Base-by-base conservation (phyloP, 1,139 yeast species). In the Arxiozyma telluris region DNA sequence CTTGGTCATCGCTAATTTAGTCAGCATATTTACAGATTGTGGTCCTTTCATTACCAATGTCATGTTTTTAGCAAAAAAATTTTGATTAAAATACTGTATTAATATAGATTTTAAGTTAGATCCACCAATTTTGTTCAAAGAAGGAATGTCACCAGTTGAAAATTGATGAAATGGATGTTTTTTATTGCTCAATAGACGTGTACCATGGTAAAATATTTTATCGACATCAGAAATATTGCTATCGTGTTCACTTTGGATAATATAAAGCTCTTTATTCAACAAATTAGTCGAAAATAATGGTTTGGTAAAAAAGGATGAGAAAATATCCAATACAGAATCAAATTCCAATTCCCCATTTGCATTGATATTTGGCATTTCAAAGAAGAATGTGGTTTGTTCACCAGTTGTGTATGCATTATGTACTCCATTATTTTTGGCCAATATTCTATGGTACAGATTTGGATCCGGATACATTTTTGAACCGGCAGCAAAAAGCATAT, bases 341-440 rank as follows among this genome's bases (percentile, higher is more conserved):
- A 82, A 78, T 1, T 75, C 68, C 0, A 76, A 49, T 51, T 60
- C 60, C 17, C 64, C 62, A 21, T 59, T 50, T 53, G 62, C 43
- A 52, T 64, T 59, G 17, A 72, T 64, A 44, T 70, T 72, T 0
- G 79, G 87, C 0, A 83, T 65, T 59, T 83, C 83, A 63, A 83
- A 82, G 60, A 76, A 79, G 62, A 77, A 84, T 25, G 79, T 73
- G 0, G 91, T 84, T 50, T 75, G 78, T 58, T 82, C 85, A 3
- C 83, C 85, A 1, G 83, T 78, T 0, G 94, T 86, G 57, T 71
- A 78, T 0, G 93, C 93, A 68, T 85, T 85, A 50, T 76, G 69
- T 0, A 69, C 60, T 1, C 93, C 93, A 18, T 84, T 83, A 48
- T 74, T 67, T 22, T 72, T 64, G 2, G 74, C 63, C 1, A 84